Conservation (phyloP, 164 flowering plant genomes). For the Umbilicus rupestris region DNA sequence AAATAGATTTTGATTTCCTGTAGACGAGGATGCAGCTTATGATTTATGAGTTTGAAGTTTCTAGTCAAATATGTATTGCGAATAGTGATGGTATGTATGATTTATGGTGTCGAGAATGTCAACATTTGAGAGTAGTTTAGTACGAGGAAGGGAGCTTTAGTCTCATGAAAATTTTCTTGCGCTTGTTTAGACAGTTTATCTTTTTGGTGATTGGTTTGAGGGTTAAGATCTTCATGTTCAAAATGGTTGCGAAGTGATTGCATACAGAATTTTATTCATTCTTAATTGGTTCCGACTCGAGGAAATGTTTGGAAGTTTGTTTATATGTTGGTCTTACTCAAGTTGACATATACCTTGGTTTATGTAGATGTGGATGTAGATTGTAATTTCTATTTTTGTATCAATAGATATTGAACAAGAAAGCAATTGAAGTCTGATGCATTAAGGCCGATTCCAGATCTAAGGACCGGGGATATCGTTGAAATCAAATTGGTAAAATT, state of each 20-base stretch:
- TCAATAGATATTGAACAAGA: constrained; percentile 66
- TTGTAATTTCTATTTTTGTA: not conserved
- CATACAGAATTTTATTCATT: not conserved
- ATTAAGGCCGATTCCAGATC: constrained; percentile 57
- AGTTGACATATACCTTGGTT: not conserved
- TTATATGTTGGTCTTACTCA: not conserved
- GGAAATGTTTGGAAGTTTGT: not conserved
- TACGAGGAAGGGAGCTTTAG: not conserved
- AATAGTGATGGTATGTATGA: not conserved
- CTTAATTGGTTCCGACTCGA: not conserved
- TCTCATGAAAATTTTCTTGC: not conserved
- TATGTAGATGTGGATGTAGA: not conserved
- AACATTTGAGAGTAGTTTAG: not conserved
- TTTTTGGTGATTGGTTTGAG: not conserved
- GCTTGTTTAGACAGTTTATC: not conserved
- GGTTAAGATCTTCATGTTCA: not conserved
- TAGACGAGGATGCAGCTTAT: not conserved
- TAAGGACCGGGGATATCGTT: constrained; percentile 78
- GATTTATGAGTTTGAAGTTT: not conserved
- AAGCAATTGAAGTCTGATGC: constrained; percentile 68
- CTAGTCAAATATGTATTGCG: not conserved
- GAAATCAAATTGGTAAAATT: constrained; percentile 65
- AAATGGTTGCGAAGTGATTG: not conserved
- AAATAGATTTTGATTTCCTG: too few relatives aligned
- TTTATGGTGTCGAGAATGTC: not conserved